Percentiles rank a stretch among this genome's conserved stretches.
phyloP scores from a whole-genome alignment of 495 filamentous ascomycete genomes.

The Penicillium goetzii region DNA sequence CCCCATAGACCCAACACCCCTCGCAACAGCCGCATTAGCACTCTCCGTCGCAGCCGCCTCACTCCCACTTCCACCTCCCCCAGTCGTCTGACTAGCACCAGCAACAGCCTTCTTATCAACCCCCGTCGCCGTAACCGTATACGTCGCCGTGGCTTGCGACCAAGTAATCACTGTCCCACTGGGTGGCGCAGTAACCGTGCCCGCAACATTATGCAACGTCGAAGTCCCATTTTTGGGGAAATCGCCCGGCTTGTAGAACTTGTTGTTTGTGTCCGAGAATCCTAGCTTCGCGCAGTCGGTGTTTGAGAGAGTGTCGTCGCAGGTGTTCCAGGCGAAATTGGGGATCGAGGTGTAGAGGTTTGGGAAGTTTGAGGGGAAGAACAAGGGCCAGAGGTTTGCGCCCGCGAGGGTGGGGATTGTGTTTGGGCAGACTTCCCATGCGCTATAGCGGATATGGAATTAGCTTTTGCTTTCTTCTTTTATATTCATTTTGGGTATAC shows the following conservation, averaged over 20 bases:
- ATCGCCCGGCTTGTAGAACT: conserved; percentile 33
- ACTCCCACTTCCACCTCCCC: conserved; percentile 22
- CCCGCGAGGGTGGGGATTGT: conserved; percentile 32
- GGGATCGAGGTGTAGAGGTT: conserved; percentile 33
- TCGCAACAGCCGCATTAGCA: conserved; percentile 17
- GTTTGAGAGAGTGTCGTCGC: conserved; percentile 24
- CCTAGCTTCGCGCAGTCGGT: conserved; percentile 24
- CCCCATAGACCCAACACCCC: conserved; percentile 15
- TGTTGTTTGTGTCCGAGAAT: conserved; percentile 25
- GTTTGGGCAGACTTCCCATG: conserved; percentile 34
- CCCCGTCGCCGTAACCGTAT: conserved; percentile 33
- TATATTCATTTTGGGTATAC: not conserved
- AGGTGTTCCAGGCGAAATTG: conserved; percentile 30
- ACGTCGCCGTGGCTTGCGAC: conserved; percentile 32
- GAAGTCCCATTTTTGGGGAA: conserved; percentile 29
- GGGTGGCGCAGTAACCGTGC: conserved; percentile 28
- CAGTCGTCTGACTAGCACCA: conserved; percentile 19
- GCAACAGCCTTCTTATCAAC: conserved; percentile 30
- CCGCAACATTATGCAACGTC: conserved; percentile 29
- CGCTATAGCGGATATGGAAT: not conserved
- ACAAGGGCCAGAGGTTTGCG: conserved; percentile 33
- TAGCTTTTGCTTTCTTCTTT: conserved; percentile 2
- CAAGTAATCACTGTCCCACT: conserved; percentile 34
- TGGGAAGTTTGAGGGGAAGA: conserved; percentile 31
- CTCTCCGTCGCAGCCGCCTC: conserved; percentile 21